These are phyloP conservation scores for Cladosporium sp. DNA, from an alignment of 2,329 filamentous ascomycete species.

Conservation along the genomic window DNA sequence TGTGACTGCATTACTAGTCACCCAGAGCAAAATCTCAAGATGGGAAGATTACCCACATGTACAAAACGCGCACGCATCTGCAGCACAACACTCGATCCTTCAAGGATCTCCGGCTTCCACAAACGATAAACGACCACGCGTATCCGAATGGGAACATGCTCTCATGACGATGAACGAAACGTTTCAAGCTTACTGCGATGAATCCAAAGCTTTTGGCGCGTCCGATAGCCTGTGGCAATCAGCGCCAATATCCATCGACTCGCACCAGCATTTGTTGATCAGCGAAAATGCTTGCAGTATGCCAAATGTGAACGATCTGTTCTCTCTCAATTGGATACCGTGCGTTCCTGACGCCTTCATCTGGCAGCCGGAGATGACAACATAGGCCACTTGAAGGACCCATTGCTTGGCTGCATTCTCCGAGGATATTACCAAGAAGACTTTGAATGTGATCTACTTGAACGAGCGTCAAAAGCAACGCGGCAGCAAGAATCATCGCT, in stretches of 20 bases:
- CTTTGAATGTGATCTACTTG: too few relatives aligned
- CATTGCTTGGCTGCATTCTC: too few relatives aligned
- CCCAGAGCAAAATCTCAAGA: slow-evolving; percentile 28
- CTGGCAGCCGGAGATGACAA: slow-evolving; percentile 24
- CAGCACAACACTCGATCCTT: slow-evolving; percentile 27
- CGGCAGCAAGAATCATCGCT: background rate
- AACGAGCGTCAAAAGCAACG: background rate
- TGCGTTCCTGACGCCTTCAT: slow-evolving; percentile 34
- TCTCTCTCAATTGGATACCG: slow-evolving; percentile 27
- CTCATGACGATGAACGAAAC: slow-evolving; percentile 22
- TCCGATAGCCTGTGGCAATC: background rate
- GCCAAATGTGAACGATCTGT: slow-evolving; percentile 12
- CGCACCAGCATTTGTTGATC: slow-evolving; percentile 20
- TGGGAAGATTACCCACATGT: slow-evolving; percentile 10
- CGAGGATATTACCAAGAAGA: too few relatives aligned
- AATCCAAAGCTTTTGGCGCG: slow-evolving; percentile 22
- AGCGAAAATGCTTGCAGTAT: background rate
- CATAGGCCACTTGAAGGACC: slow-evolving; percentile 12
- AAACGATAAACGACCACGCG: slow-evolving; percentile 32
- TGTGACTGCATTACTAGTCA: slow-evolving; percentile 28
- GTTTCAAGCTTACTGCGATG: slow-evolving; percentile 24
- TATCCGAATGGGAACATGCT: slow-evolving; percentile 31
- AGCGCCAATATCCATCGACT: background rate
- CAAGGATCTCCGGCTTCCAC: slow-evolving; percentile 25
- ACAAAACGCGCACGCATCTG: background rate